Percentiles rank a stretch among this genome's conserved stretches.
Evolutionary conservation across 2,329 filamentous ascomycete species (phyloP).

Genomic region (Diplodia corticola): DNA sequence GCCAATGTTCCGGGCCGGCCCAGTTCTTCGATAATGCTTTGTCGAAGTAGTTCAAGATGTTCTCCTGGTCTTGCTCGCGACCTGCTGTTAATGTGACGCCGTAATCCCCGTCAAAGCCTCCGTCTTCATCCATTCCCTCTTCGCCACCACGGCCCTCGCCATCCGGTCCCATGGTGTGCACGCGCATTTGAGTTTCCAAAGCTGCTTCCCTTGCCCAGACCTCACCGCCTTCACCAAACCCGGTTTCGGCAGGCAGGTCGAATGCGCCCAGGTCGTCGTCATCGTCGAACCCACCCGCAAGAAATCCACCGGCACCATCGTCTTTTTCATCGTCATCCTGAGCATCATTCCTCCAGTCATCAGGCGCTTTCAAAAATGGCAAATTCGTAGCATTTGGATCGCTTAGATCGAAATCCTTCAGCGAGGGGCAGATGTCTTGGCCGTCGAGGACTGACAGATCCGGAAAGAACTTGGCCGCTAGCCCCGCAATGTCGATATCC

Average conservation of each 20-base stretch:
- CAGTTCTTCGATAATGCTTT: conserved; percentile 96
- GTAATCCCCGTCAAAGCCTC: conserved; percentile 66
- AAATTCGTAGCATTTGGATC: conserved; percentile 85
- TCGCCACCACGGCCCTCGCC: conserved; percentile 56
- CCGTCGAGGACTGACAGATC: conserved; percentile 74
- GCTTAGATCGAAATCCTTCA: conserved; percentile 91
- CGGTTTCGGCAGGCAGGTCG: conserved; percentile 64
- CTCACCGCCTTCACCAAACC: conserved; percentile 94
- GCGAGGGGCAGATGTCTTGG: conserved; percentile 89
- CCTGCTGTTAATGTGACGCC: conserved; percentile 74
- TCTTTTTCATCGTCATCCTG: conserved; percentile 57
- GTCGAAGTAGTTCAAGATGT: conserved; percentile 97
- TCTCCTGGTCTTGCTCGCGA: conserved; percentile 75
- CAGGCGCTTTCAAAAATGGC: conserved; percentile 84
- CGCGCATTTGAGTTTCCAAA: conserved; percentile 79
- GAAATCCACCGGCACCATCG: conserved; percentile 74
- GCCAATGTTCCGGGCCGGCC: conserved; percentile 98
- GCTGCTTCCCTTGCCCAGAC: conserved; percentile 92
- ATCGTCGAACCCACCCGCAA: conserved; percentile 73
- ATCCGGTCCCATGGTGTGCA: conserved; percentile 64
- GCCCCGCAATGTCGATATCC: conserved; percentile 69
- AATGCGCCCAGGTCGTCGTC: conserved; percentile 74
- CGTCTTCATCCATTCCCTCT: conserved; percentile 51
- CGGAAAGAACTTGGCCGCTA: conserved; percentile 83
- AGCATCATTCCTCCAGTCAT: conserved; percentile 78